These are phyloP conservation scores for Lodderomyces jiufengensis DNA, from an alignment of 1,139 yeast species.

Conservation along the genomic window DNA sequence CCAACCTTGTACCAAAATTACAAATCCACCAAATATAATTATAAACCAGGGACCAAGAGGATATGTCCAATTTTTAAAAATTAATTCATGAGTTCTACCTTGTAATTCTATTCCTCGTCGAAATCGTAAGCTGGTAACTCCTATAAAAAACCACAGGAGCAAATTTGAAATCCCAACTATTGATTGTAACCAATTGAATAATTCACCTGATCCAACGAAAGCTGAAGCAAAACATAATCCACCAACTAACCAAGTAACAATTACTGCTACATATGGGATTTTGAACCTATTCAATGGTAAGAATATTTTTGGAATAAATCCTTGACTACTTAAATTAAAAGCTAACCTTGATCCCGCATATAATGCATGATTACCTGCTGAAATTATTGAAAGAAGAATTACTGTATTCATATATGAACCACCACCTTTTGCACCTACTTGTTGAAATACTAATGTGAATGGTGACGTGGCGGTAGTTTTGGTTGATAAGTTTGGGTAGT, in stretches of 20 bases:
- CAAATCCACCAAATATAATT: slow-evolving; percentile 31
- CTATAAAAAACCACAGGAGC: slow-evolving; percentile 42
- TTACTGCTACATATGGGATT: slow-evolving; percentile 39
- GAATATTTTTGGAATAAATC: slow-evolving; percentile 36
- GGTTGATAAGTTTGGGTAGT: slow-evolving; percentile 36
- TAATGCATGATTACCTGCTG: slow-evolving; percentile 47
- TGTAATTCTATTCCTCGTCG: slow-evolving; percentile 37
- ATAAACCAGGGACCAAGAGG: slow-evolving; percentile 43
- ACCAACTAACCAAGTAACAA: slow-evolving; percentile 39
- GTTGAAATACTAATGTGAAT: slow-evolving; percentile 59
- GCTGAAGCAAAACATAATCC: slow-evolving; percentile 44
- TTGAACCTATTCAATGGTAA: slow-evolving; percentile 32
- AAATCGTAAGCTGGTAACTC: slow-evolving; percentile 37
- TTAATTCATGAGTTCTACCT: slow-evolving; percentile 33
- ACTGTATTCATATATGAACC: slow-evolving; percentile 46
- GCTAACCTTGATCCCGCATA: slow-evolving; percentile 44
- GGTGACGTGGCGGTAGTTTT: slow-evolving; percentile 55
- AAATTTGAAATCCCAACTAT: slow-evolving; percentile 44
- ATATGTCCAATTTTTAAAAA: slow-evolving; percentile 39
- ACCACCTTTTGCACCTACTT: slow-evolving; percentile 44
- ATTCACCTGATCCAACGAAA: slow-evolving; percentile 40
- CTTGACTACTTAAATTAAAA: slow-evolving; percentile 39
- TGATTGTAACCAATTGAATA: slow-evolving; percentile 45
- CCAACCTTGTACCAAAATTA: slow-evolving; percentile 46
- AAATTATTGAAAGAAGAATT: slow-evolving; percentile 40